phyloP scores from a whole-genome alignment of 2,329 filamentous ascomycete species.

The Bisporella sp. region DNA sequence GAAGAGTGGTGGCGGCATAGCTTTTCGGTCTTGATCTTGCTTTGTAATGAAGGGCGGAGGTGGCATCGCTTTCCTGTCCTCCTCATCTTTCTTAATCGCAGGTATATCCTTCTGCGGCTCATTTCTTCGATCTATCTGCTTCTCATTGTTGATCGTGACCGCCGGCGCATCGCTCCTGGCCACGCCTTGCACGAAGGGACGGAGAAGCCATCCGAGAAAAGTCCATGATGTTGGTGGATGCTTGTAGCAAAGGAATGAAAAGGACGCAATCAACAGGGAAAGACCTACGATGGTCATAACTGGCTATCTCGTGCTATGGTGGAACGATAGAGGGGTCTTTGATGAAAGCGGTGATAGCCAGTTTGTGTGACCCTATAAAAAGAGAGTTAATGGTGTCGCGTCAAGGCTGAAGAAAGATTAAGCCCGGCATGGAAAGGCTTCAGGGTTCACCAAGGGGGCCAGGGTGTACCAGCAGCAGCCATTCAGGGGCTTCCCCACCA shows the following conservation, averaged over 20 bases:
- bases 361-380: no score
- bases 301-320: no score
- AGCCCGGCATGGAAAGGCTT: no score
- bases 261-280: slow-evolving; percentile 54
- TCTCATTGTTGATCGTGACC: not conserved
- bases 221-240: slow-evolving; percentile 43
- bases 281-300: slow-evolving; percentile 51
- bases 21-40: slow-evolving; percentile 25
- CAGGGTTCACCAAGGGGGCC: no score
- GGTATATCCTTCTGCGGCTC: not conserved
- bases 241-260: slow-evolving; percentile 49
- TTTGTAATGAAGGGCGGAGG: slow-evolving; percentile 8
- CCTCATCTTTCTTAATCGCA: not conserved
- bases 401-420: no score
- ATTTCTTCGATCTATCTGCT: not conserved
- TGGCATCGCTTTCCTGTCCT: not conserved
- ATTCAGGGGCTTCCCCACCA: no score
- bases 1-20: slow-evolving; percentile 30
- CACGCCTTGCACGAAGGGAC: slow-evolving; percentile 1
- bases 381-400: no score
- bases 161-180: slow-evolving; percentile 6
- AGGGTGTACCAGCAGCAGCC: no score
- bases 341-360: no score
- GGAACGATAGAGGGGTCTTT: no score
- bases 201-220: slow-evolving; percentile 25